phyloP scores from a whole-genome alignment of 2,329 filamentous ascomycete genomes.

The Aspergillus ruber region DNA sequence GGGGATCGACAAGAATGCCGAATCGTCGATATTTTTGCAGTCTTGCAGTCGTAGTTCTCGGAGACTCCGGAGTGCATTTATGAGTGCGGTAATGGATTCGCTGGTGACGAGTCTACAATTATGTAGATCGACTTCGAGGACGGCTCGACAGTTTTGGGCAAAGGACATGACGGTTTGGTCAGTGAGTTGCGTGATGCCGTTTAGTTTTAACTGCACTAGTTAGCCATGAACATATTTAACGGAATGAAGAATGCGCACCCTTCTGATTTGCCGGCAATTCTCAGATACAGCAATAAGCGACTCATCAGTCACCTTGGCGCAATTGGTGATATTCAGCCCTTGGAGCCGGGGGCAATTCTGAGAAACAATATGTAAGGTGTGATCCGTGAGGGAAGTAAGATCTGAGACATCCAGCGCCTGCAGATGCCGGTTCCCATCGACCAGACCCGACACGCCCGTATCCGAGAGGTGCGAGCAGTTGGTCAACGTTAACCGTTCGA shows the following conservation, averaged over 20 bases:
- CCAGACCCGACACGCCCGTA: conserved; percentile 68
- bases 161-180: conserved; percentile 79
- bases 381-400: conserved; percentile 71
- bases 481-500: conserved; percentile 88
- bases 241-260: conserved; percentile 49
- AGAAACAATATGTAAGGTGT: conserved; percentile 70
- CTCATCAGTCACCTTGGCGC: conserved; percentile 76
- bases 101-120: conserved; percentile 77
- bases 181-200: conserved; percentile 78
- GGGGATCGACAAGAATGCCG: conserved; percentile 77
- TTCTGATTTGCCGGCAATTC: conserved; percentile 78
- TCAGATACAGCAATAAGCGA: conserved; percentile 75
- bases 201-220: conserved; percentile 71
- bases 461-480: conserved; percentile 84
- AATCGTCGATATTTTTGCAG: conserved; percentile 77
- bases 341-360: conserved; percentile 78
- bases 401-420: conserved; percentile 87
- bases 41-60: conserved; percentile 82
- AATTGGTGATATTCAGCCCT: conserved; percentile 86
- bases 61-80: conserved; percentile 72
- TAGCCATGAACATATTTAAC: conserved; percentile 24
- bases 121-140: conserved; percentile 93
- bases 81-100: conserved; percentile 71
- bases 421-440: conserved; percentile 71
- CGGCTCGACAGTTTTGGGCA: conserved; percentile 79